Conservation (phyloP, 352 stramenopile species). For the Phytophthora cryptogea region DNA sequence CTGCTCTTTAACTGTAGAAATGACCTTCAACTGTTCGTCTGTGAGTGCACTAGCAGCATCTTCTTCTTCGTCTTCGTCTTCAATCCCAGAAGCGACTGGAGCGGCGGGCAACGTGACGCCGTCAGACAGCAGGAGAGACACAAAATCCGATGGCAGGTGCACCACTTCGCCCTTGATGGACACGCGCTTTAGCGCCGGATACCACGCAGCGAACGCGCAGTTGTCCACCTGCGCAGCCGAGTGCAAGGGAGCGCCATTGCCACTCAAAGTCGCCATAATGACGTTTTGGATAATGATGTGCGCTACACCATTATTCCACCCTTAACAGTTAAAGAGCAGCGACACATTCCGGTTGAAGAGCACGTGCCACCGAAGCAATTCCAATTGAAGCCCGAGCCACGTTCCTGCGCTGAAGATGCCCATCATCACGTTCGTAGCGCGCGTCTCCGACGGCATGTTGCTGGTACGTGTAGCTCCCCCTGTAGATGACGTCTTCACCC, state of each 20-base stretch:
- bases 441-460: slow-evolving; percentile 93
- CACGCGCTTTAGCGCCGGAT: slow-evolving; percentile 55
- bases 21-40: slow-evolving; percentile 28
- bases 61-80: slow-evolving; percentile 28
- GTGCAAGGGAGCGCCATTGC: slow-evolving; percentile 45
- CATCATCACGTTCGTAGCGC: slow-evolving; percentile 94
- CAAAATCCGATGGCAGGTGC: slow-evolving; percentile 51
- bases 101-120: slow-evolving; percentile 53
- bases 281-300: neutral
- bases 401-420: slow-evolving; percentile 69
- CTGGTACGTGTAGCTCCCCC: slow-evolving; percentile 52
- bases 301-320: neutral
- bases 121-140: slow-evolving; percentile 70
- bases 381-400: slow-evolving; percentile 1
- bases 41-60: slow-evolving; percentile 26
- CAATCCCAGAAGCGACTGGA: slow-evolving; percentile 29
- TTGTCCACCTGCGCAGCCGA: slow-evolving; percentile 75
- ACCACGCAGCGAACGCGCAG: slow-evolving; percentile 81
- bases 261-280: neutral
- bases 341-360: neutral
- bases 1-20: slow-evolving; percentile 48
- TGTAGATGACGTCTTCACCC: neutral
- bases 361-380: neutral
- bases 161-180: slow-evolving; percentile 72
- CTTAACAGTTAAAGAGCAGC: neutral